Conservation (phyloP, 2,329 filamentous ascomycete genomes). For the Eutypella sp. region DNA sequence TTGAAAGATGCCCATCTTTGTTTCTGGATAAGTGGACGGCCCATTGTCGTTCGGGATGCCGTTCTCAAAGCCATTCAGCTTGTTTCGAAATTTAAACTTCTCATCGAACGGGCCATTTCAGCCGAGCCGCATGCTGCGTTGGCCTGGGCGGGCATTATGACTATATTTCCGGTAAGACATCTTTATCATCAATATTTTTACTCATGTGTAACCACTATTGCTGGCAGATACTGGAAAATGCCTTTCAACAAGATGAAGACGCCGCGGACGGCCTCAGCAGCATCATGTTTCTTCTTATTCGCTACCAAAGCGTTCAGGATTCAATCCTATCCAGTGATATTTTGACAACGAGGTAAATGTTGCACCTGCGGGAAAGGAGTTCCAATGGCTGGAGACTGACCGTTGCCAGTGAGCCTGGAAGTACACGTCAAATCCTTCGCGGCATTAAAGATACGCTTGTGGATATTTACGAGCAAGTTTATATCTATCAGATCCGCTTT, state of each 20-base stretch:
- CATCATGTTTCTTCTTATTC: neutral
- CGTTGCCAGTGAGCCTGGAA: neutral
- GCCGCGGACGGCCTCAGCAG: neutral
- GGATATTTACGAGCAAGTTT: neutral
- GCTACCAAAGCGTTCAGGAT: neutral
- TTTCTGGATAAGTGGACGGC: too few relatives aligned
- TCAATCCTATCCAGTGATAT: neutral
- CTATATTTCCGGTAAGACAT: neutral
- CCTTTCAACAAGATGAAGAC: neutral
- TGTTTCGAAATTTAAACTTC: neutral
- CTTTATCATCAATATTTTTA: neutral
- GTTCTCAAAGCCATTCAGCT: neutral
- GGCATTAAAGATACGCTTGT: neutral
- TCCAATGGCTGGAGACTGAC: neutral
- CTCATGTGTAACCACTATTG: neutral
- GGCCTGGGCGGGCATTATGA: neutral
- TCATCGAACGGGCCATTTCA: neutral
- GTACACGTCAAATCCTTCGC: neutral
- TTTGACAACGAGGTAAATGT: neutral
- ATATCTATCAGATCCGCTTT: neutral
- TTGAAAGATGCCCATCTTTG: too few relatives aligned
- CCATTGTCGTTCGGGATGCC: too few relatives aligned
- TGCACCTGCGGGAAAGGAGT: neutral
- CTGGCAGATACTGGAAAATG: neutral
- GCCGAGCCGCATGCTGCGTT: neutral